These are phyloP conservation scores for Diaporthe sp. DNA, from an alignment of 2,329 filamentous ascomycete species.

Conservation along the genomic window DNA sequence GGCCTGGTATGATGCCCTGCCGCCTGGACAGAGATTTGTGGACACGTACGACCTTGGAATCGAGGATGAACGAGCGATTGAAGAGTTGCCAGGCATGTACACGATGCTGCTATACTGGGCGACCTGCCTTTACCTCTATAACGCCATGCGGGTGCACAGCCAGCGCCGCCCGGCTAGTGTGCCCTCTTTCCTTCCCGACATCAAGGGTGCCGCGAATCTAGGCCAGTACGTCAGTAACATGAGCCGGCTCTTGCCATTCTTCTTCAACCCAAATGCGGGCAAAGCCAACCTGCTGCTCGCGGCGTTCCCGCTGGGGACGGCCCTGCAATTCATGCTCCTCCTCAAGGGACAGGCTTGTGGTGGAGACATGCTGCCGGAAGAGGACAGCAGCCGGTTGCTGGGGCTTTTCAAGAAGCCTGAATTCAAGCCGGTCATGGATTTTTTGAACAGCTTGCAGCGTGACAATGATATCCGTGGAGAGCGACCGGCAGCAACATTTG, in stretches of 20 bases:
- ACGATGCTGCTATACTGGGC: conserved; percentile 43
- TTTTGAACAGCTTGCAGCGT: conserved; percentile 23
- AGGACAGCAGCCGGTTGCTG: conserved; percentile 1
- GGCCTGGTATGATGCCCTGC: conserved; percentile 40
- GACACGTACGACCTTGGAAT: conserved; percentile 5
- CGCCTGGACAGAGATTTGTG: conserved; percentile 36
- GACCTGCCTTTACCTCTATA: conserved; percentile 44
- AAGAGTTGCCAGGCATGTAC: conserved; percentile 44
- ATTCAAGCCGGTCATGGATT: conserved; percentile 15
- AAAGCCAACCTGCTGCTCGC: conserved; percentile 29
- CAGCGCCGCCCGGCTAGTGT: conserved; percentile 19
- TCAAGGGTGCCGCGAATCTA: not conserved
- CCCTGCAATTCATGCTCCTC: conserved; percentile 16
- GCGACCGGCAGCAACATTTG: conserved; percentile 10
- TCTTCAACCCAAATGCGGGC: conserved; percentile 43
- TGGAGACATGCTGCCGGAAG: not conserved
- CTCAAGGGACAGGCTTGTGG: conserved; percentile 4
- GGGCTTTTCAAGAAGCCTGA: conserved; percentile 17
- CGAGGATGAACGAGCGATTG: conserved; percentile 33
- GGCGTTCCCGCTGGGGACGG: conserved; percentile 25
- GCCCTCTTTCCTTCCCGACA: not conserved
- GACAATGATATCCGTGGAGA: conserved; percentile 4
- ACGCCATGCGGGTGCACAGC: conserved; percentile 37
- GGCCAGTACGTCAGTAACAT: conserved; percentile 43
- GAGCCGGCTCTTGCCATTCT: conserved; percentile 39